Evolutionary conservation across 441 rosid genomes (phyloP).

Genomic region (Flueggea neowawraea): DNA sequence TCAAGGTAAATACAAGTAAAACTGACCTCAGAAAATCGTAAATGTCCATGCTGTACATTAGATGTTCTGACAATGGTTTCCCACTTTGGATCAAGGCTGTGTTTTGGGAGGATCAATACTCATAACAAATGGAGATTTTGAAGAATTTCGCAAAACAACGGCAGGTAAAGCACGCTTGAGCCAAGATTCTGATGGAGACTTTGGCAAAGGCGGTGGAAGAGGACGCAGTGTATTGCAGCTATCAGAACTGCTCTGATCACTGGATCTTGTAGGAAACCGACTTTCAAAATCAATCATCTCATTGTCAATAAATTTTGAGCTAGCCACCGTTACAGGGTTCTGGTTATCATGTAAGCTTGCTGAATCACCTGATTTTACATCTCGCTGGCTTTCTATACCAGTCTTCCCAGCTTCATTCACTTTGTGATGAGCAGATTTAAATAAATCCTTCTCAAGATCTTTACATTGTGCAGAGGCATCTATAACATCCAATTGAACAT

Average conservation of each 20-base stretch:
- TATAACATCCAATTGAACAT: slow-evolving; percentile 7
- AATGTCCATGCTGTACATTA: slow-evolving; percentile 47
- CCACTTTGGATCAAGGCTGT: slow-evolving; percentile 49
- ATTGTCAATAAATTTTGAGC: slow-evolving; percentile 15
- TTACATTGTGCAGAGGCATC: slow-evolving; percentile 13
- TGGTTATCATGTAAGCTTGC: slow-evolving; percentile 11
- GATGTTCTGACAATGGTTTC: slow-evolving; percentile 72
- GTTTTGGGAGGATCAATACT: slow-evolving; percentile 17
- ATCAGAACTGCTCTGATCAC: slow-evolving; percentile 24
- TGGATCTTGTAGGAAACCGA: slow-evolving; percentile 14
- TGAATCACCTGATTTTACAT: slow-evolving; percentile 12
- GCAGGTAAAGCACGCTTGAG: slow-evolving; percentile 59
- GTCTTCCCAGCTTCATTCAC: slow-evolving; percentile 17
- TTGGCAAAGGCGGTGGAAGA: slow-evolving; percentile 67
- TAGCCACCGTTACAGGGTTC: slow-evolving; percentile 5
- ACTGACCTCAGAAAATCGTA: slow-evolving; percentile 66
- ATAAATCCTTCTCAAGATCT: slow-evolving; percentile 15
- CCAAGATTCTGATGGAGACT: slow-evolving; percentile 95
- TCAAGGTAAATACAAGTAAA: neutral
- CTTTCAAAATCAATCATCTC: slow-evolving; percentile 24
- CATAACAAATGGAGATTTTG: slow-evolving; percentile 32
- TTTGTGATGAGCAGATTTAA: slow-evolving; percentile 17
- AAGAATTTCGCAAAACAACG: slow-evolving; percentile 40
- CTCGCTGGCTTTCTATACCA: slow-evolving; percentile 14
- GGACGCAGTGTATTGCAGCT: slow-evolving; percentile 26